Base-by-base conservation (phyloP, 202 grass and related monocot genomes). In the Elaeis oleifera region DNA sequence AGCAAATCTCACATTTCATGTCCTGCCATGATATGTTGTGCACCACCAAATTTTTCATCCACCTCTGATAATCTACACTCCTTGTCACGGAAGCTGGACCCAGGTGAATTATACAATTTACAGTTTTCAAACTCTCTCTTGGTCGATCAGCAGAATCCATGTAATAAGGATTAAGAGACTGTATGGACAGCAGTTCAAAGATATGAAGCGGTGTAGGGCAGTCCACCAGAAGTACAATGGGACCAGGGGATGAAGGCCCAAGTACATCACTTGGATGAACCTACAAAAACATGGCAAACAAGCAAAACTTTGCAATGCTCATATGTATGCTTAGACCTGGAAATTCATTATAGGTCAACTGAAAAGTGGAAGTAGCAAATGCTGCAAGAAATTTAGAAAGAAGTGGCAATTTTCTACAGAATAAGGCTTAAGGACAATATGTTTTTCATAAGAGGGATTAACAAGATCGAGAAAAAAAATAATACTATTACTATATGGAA, bases 71-170 rank as follows among this genome's bases (percentile, higher is more conserved):
- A 28, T 83, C 79, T 22, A 62, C 52, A 61, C 68, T 61, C 65
- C 80, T 81, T 63, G 87, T 96, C 44, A 96, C 81, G 79, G 72
- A 77, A 53, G 84, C 53, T 51, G 87, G 87, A 32, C 92, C 92
- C 75, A 96, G 75, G 75, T 96, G 92, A 70, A 96, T 96, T 65
- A 96, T 67, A 74, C 92, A 96, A 91, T 86, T 91, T 71, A 96
- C 87, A 73, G 71, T 78, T 89, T 91, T 96, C 51, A 20, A 21
- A 72, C 49, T 77, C 22, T 68, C 72, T 60, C 17, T 69, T 76
- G 64, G 51, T 8, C 59, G 56, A 13, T 54, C 24, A 53, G 52
- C 64, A 80, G 71, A 71, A 71, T 84, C 67, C 53, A 76, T 71
- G 73, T 83, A 83, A 74, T 91, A 89, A 71, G 65, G 71, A 49